A percentile compares a stretch with the other conserved stretches of the same genome.
These are phyloP conservation scores for Talaromyces sp. DNA, from an alignment of 2,329 filamentous ascomycete species.

Conservation along the genomic window DNA sequence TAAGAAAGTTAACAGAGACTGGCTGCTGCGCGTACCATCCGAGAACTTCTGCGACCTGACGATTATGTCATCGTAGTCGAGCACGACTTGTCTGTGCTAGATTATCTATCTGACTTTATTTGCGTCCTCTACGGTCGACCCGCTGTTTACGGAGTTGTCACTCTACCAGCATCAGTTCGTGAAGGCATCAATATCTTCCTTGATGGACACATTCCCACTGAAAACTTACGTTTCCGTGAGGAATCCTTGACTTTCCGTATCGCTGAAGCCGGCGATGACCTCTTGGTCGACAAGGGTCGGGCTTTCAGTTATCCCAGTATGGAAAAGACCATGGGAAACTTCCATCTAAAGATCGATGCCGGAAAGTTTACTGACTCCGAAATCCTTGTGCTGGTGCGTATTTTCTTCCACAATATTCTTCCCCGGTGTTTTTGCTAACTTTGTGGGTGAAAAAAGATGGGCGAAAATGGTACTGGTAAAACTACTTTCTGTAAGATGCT, in stretches of 20 bases:
- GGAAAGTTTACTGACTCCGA: slow-evolving; percentile 96
- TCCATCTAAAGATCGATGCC: slow-evolving; percentile 73
- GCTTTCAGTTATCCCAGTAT: slow-evolving; percentile 84
- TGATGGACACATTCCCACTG: slow-evolving; percentile 94
- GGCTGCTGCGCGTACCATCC: slow-evolving; percentile 84
- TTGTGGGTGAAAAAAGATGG: slow-evolving; percentile 54
- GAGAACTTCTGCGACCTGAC: slow-evolving; percentile 77
- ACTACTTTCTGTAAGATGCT: slow-evolving; percentile 97
- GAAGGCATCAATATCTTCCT: slow-evolving; percentile 99
- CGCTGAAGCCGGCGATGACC: slow-evolving; percentile 82
- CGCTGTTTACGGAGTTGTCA: slow-evolving; percentile 96
- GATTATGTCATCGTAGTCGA: slow-evolving; percentile 99
- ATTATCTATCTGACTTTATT: slow-evolving; percentile 98
- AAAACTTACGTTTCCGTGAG: slow-evolving; percentile 97
- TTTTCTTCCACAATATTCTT: not conserved
- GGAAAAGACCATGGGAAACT: slow-evolving; percentile 87
- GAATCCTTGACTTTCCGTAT: slow-evolving; percentile 96
- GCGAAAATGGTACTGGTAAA: slow-evolving; percentile 98
- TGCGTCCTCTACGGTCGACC: slow-evolving; percentile 95
- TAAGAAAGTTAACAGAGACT: slow-evolving; percentile 73
- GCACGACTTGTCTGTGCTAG: slow-evolving; percentile 96
- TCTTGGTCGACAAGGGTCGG: slow-evolving; percentile 74
- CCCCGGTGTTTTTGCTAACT: not conserved
- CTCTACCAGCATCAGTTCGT: slow-evolving; percentile 87
- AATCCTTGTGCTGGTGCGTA: slow-evolving; percentile 76